phyloP scores from a whole-genome alignment of 495 filamentous ascomycete species.

The Neurospora sp. region DNA sequence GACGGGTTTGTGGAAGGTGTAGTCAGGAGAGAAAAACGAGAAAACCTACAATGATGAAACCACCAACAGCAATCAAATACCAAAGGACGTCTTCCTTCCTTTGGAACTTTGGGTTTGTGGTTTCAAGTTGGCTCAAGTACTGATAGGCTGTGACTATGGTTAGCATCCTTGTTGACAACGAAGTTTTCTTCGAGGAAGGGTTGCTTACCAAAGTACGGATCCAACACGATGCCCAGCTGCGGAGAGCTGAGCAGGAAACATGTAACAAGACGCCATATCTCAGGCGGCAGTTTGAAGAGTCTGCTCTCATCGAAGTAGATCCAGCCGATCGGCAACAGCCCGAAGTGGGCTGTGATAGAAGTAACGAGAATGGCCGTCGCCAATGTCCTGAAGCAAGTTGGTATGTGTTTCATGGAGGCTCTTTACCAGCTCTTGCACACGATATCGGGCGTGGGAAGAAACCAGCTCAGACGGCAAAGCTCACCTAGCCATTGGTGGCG shows the following conservation, averaged over 20 bases:
- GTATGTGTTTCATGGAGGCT: not conserved
- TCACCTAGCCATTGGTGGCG: constrained; percentile 64
- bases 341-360: constrained; percentile 52
- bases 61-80: constrained; percentile 36
- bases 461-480: constrained; percentile 4
- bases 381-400: constrained; percentile 47
- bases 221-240: constrained; percentile 57
- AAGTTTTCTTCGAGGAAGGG: constrained; percentile 1
- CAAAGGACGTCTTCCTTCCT: constrained; percentile 38
- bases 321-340: constrained; percentile 41
- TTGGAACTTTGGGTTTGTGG: constrained; percentile 28
- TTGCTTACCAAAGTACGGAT: constrained; percentile 69
- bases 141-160: constrained; percentile 21
- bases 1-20: not conserved
- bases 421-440: not conserved
- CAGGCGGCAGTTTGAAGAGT: constrained; percentile 55
- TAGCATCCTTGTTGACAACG: not conserved
- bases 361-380: constrained; percentile 55
- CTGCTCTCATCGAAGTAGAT: constrained; percentile 48
- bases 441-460: not conserved
- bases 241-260: constrained; percentile 63
- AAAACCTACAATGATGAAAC: constrained; percentile 36
- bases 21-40: constrained; percentile 3
- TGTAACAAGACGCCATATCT: constrained; percentile 47
- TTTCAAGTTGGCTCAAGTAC: constrained; percentile 36